phyloP scores from a whole-genome alignment of 78 protist species.

The Dictyostelium capitatum region DNA sequence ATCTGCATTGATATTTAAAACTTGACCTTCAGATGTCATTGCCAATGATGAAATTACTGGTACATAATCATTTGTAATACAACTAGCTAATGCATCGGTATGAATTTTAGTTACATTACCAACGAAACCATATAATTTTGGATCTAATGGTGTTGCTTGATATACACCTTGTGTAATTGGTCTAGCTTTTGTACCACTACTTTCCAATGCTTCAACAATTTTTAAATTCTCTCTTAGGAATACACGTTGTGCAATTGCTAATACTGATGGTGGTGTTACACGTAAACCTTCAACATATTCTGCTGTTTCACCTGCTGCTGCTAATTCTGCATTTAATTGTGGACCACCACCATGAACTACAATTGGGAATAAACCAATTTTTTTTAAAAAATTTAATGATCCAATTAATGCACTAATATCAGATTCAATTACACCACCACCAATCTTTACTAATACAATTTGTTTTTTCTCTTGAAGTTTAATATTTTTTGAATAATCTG shows the following conservation, averaged over 20 bases:
- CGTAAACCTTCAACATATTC: slow-evolving; percentile 87
- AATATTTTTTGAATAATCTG: slow-evolving; percentile 26
- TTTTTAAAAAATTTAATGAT: slow-evolving; percentile 53
- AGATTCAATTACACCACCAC: slow-evolving; percentile 86
- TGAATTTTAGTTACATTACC: slow-evolving; percentile 80
- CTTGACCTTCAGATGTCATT: slow-evolving; percentile 71
- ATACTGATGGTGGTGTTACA: slow-evolving; percentile 78
- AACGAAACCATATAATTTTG: slow-evolving; percentile 69
- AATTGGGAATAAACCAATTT: slow-evolving; percentile 71
- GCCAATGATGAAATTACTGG: slow-evolving; percentile 77
- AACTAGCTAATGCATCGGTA: slow-evolving; percentile 29
- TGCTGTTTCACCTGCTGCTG: slow-evolving; percentile 67
- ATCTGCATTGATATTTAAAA: slow-evolving; percentile 87
- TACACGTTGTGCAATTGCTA: slow-evolving; percentile 83
- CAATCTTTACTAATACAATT: slow-evolving; percentile 83
- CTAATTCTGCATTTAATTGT: slow-evolving; percentile 79
- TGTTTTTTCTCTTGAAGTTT: slow-evolving; percentile 47
- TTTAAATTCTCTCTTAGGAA: slow-evolving; percentile 72
- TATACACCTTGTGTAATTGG: slow-evolving; percentile 60
- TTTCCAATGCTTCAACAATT: slow-evolving; percentile 70
- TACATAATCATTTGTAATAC: slow-evolving; percentile 33
- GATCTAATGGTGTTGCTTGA: slow-evolving; percentile 76
- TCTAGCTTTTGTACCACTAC: slow-evolving; percentile 64
- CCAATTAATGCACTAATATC: slow-evolving; percentile 41
- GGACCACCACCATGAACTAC: slow-evolving; percentile 92